These are phyloP conservation scores for Protomyces inundatus DNA, from an alignment of 1,139 yeast genomes.

Conservation along the genomic window DNA sequence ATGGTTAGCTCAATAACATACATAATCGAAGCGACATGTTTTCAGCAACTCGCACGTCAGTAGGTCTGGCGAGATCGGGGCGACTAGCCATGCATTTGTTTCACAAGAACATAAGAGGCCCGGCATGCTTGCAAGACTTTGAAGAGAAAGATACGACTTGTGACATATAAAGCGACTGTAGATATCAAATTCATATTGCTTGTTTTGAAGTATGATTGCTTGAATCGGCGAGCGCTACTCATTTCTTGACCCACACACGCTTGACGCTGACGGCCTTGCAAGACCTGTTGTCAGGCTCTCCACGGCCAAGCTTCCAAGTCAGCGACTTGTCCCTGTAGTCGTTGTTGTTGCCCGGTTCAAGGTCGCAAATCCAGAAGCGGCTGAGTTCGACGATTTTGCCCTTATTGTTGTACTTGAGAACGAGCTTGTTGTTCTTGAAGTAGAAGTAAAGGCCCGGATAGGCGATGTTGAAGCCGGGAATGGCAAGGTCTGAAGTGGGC, in stretches of 20 bases:
- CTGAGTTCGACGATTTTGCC: not conserved
- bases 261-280: conserved; percentile 17
- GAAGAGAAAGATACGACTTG: too few species aligned
- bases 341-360: not conserved
- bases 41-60: too few species aligned
- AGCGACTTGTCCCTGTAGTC: conserved; percentile 4
- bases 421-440: conserved; percentile 7
- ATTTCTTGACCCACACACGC: not conserved
- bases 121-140: too few species aligned
- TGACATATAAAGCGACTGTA: too few species aligned
- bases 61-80: too few species aligned
- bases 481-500: conserved; percentile 5
- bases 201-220: too few species aligned
- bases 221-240: too few species aligned
- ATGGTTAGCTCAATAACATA: too few species aligned
- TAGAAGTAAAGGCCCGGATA: not conserved
- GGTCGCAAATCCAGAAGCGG: conserved; percentile 4
- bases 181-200: too few species aligned
- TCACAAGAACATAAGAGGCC: too few species aligned
- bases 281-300: conserved; percentile 3
- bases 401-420: not conserved
- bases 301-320: conserved; percentile 9
- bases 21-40: too few species aligned
- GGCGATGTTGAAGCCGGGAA: not conserved
- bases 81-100: too few species aligned